phyloP scores from a whole-genome alignment of 495 filamentous ascomycete genomes.

The Rhizodiscina lignyota region DNA sequence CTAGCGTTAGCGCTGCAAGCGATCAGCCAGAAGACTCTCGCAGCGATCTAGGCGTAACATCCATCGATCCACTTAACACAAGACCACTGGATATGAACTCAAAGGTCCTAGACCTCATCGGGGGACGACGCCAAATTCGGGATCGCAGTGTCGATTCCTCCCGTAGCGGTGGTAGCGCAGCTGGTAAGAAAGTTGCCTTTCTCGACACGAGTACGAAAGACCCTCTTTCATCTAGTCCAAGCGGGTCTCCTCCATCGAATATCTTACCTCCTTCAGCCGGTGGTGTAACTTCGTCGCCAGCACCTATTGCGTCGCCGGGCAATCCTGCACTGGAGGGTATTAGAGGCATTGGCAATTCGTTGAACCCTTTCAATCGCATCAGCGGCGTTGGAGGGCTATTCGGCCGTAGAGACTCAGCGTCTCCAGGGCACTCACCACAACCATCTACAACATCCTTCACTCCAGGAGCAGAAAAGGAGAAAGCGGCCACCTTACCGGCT shows the following conservation, averaged over 20 bases:
- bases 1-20: conserved; percentile 24
- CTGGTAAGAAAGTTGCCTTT: conserved; percentile 32
- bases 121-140: conserved; percentile 39
- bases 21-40: conserved; percentile 16
- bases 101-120: conserved; percentile 43
- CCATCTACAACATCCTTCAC: not conserved
- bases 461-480: conserved; percentile 3
- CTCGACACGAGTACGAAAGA: too few relatives aligned
- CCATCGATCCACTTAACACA: conserved; percentile 1
- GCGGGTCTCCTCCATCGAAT: not conserved
- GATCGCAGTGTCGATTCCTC: conserved; percentile 63
- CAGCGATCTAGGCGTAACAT: conserved; percentile 6
- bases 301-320: conserved; percentile 15
- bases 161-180: conserved; percentile 37
- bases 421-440: conserved; percentile 5
- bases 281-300: not conserved
- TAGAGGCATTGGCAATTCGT: conserved; percentile 62
- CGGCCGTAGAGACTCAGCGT: conserved; percentile 37
- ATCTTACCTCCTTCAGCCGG: not conserved
- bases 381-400: conserved; percentile 54
- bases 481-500: conserved; percentile 6
- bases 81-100: conserved; percentile 31
- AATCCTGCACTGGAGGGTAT: conserved; percentile 60
- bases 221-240: too few relatives aligned
- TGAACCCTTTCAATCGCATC: conserved; percentile 74